phyloP scores from a whole-genome alignment of 164 flowering plant genomes.

The Kalanchoe fedtschenkoi region DNA sequence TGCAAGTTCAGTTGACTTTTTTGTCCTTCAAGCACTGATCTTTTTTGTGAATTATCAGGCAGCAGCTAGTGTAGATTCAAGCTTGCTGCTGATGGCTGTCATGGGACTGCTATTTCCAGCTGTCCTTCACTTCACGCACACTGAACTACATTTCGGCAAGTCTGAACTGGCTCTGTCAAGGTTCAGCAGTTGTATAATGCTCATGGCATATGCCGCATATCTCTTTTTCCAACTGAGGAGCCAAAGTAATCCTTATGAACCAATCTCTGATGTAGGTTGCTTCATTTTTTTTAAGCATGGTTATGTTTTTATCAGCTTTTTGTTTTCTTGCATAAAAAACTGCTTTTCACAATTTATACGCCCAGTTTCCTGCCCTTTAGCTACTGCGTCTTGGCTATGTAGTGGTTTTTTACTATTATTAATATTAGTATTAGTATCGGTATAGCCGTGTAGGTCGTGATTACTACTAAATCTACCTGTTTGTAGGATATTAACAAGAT shows the following conservation, averaged over 20 bases:
- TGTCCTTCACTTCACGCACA: not conserved
- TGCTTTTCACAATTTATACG: too few relatives aligned
- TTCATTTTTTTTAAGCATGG: not conserved
- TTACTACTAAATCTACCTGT: too few relatives aligned
- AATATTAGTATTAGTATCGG: too few relatives aligned
- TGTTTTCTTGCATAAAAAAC: too few relatives aligned
- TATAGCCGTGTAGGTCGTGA: too few relatives aligned
- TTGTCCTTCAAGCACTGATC: not conserved
- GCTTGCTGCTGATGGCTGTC: not conserved
- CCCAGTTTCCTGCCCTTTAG: too few relatives aligned
- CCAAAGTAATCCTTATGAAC: not conserved
- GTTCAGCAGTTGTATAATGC: slow-evolving; percentile 2
- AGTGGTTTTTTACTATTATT: too few relatives aligned
- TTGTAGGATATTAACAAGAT: too few relatives aligned
- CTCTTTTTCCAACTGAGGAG: slow-evolving; percentile 1
- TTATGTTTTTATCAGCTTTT: too few relatives aligned
- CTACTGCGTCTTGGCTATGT: too few relatives aligned
- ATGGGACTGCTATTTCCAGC: slow-evolving; percentile 2
- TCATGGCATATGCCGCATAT: not conserved
- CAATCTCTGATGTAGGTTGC: not conserved
- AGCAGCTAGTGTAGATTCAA: slow-evolving; percentile 1
- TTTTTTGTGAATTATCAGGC: not conserved
- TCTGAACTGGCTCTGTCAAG: not conserved
- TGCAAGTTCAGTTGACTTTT: not conserved
- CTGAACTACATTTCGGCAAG: not conserved